Evolutionary conservation across 805 yeast species (phyloP), one percentile per base, ranked within the genome.

Genomic region (Teunomyces pallodes): DNA sequence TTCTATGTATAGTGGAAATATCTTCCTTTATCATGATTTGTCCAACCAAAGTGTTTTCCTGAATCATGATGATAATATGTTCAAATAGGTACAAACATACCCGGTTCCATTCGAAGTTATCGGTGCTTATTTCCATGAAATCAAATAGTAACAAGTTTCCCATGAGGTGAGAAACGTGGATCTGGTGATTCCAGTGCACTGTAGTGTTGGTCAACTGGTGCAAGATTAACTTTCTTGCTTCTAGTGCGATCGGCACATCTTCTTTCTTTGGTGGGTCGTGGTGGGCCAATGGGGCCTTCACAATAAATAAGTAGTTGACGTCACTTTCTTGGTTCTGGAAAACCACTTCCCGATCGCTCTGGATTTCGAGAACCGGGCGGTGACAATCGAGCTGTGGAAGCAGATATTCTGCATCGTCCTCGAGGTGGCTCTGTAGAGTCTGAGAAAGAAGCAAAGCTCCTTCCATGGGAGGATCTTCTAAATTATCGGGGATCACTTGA

Each of bases 61-160:
- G 56, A n/a, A 66, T 47, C 24, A 75, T 36, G 1, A 74, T 38
- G 13, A 72, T 39, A 4, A 59, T 49, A 12, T 63, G 56, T 17
- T 61, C 66, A 50, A 75, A 74, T 12, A 74, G 53, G 46, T 60
- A 71, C 17, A 66, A 61, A 13, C 58, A 51, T 3, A 69, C 60
- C 30, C 46, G 42, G 50, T 72, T 76, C 81, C 81, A 79, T 12
- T 62, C 59, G 2, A 49, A 56, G 1, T 75, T 79, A 54, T 75
- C 75, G 3, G 70, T 63, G 12, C 80, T 74, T 14, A 76, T 69
- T 14, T 66, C 62, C 17, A 76, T 54, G 24, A 53, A 57, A 51
- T 79, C 83, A 58, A 79, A 77, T 45, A 75, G 53, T 3, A 66
- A 50, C 17, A 73, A 52, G 1, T 53, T 52, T 0, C 70, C 68